Conservation (phyloP, 2,329 filamentous ascomycete species). For the Dichotomopilus funicola region DNA sequence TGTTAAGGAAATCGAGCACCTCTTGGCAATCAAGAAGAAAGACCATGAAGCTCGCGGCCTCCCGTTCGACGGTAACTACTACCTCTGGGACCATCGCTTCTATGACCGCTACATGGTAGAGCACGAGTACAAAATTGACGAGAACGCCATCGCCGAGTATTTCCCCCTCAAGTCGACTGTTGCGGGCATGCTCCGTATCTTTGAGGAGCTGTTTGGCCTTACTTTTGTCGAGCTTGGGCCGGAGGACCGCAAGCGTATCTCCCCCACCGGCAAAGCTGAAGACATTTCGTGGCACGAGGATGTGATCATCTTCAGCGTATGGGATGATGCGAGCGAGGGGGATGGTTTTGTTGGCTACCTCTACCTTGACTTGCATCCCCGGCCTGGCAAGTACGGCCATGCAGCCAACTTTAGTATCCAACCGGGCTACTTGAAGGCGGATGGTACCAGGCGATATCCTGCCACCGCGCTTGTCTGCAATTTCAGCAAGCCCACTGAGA, state of each 20-base stretch:
- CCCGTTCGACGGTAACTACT: conserved; percentile 62
- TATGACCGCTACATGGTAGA: conserved; percentile 77
- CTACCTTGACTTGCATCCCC: conserved; percentile 74
- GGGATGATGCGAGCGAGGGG: conserved; percentile 68
- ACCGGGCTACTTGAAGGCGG: conserved; percentile 59
- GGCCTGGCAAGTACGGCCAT: conserved; percentile 77
- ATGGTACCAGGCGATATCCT: conserved; percentile 67
- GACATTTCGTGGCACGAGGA: conserved; percentile 79
- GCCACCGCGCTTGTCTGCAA: conserved; percentile 79
- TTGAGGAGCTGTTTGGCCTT: conserved; percentile 75
- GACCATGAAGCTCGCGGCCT: conserved; percentile 56
- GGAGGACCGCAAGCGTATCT: conserved; percentile 58
- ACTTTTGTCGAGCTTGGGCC: conserved; percentile 66
- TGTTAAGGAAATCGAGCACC: conserved; percentile 59
- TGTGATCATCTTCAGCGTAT: conserved; percentile 76
- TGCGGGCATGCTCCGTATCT: conserved; percentile 72
- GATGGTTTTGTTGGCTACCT: conserved; percentile 72
- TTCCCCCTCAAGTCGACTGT: conserved; percentile 72
- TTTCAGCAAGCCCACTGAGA: conserved; percentile 71
- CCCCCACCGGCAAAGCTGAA: conserved; percentile 59
- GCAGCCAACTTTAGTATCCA: conserved; percentile 80
- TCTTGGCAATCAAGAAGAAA: conserved; percentile 68
- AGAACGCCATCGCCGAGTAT: conserved; percentile 75
- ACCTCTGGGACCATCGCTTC: conserved; percentile 75
- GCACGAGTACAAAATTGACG: conserved; percentile 72